Evolutionary conservation across 768 basidiomycete species (phyloP).

Genomic region (Boletus subparvulus): DNA sequence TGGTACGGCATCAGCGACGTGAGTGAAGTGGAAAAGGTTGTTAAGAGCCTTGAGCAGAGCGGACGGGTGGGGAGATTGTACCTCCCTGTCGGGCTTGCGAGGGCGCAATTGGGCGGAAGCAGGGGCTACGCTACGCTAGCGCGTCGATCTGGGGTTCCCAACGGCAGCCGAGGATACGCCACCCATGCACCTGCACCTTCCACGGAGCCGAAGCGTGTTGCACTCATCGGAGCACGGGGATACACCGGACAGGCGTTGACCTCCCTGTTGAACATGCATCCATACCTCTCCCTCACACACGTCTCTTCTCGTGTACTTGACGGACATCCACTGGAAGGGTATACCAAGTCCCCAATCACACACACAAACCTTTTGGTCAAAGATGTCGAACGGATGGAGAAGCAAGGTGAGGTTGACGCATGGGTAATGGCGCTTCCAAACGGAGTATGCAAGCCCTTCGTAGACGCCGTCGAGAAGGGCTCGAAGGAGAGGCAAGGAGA

Average conservation of each 20-base stretch:
- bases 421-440: constrained; percentile 99
- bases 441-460: constrained; percentile 93
- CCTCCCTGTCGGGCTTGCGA: constrained; percentile 53
- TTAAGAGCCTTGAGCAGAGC: constrained; percentile 71
- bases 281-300: constrained; percentile 85
- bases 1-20: constrained; percentile 97
- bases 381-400: constrained; percentile 89
- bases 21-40: constrained; percentile 83
- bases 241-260: constrained; percentile 94
- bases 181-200: constrained; percentile 51
- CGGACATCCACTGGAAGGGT: constrained; percentile 74
- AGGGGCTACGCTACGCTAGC: constrained; percentile 22
- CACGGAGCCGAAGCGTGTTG: constrained; percentile 83
- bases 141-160: constrained; percentile 37
- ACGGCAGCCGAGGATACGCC: constrained; percentile 73
- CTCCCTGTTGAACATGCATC: constrained; percentile 83
- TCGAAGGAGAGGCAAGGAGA: constrained; percentile 48
- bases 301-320: constrained; percentile 95
- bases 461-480: constrained; percentile 87
- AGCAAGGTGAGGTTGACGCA: constrained; percentile 86
- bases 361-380: constrained; percentile 79
- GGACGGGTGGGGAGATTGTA: constrained; percentile 85
- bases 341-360: constrained; percentile 68
- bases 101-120: constrained; percentile 19
- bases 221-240: constrained; percentile 92